A percentile compares a stretch with the other conserved stretches of the same genome.
phyloP scores from a whole-genome alignment of 805 yeast genomes.

The Nakazawaea wyomingensis region DNA sequence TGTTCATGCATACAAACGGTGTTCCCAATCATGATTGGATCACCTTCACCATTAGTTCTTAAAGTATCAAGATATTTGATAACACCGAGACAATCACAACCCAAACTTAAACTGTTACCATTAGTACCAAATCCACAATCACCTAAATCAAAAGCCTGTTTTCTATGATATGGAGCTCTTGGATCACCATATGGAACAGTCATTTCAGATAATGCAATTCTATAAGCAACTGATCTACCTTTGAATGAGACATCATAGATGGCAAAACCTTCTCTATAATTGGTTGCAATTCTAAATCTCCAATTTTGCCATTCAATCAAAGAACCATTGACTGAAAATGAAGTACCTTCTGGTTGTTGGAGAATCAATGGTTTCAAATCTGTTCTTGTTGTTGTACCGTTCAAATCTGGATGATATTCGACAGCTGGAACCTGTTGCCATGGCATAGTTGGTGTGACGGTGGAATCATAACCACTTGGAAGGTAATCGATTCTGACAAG shows the following conservation, averaged over 20 bases:
- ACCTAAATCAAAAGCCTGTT: constrained; percentile 83
- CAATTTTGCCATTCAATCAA: constrained; percentile 78
- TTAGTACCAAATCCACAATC: constrained; percentile 78
- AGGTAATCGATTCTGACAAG: constrained; percentile 69
- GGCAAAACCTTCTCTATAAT: constrained; percentile 76
- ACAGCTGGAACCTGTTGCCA: constrained; percentile 57
- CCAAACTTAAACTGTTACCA: constrained; percentile 64
- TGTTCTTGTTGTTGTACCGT: constrained; percentile 45
- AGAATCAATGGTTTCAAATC: constrained; percentile 66
- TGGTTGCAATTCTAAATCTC: constrained; percentile 69
- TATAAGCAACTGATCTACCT: constrained; percentile 71
- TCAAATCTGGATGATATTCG: constrained; percentile 72
- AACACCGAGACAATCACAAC: constrained; percentile 81
- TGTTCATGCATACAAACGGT: constrained; percentile 80
- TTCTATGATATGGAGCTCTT: constrained; percentile 77
- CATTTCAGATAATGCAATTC: constrained; percentile 75
- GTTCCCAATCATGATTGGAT: constrained; percentile 56
- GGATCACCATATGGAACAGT: constrained; percentile 88
- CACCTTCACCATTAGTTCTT: constrained; percentile 54
- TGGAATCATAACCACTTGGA: constrained; percentile 67
- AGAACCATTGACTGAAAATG: constrained; percentile 52
- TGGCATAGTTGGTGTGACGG: constrained; percentile 48
- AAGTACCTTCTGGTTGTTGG: constrained; percentile 76
- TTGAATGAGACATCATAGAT: constrained; percentile 68
- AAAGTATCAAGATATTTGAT: constrained; percentile 68